A percentile compares a stretch with the other conserved stretches of the same genome.
These are phyloP conservation scores for Acanthamoeba healyi DNA, from an alignment of 208 protist species.

Conservation along the genomic window DNA sequence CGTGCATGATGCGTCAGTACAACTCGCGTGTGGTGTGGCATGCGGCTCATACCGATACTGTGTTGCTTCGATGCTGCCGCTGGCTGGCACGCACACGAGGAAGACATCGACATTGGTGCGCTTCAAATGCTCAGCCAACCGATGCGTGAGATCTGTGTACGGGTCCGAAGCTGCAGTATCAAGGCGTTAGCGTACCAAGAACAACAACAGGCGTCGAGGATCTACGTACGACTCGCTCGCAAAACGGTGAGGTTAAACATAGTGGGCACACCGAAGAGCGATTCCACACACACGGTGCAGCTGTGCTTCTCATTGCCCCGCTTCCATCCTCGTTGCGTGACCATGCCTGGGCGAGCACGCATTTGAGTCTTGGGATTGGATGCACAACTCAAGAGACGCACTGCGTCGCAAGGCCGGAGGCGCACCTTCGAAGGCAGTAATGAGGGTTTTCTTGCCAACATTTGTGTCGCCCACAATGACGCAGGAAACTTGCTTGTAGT, in stretches of 20 bases:
- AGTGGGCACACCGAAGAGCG: neutral
- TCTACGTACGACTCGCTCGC: neutral
- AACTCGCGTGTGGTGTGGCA: neutral
- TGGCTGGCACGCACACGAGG: slow-evolving; percentile 1
- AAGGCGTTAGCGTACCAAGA: no score
- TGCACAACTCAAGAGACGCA: no score
- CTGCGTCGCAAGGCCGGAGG: no score
- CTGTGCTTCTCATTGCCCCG: slow-evolving; percentile 39
- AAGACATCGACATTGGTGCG: neutral
- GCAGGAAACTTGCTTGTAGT: slow-evolving; percentile 68
- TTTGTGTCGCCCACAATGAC: neutral
- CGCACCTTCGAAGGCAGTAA: slow-evolving; percentile 50
- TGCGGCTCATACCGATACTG: neutral
- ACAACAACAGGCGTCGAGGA: neutral
- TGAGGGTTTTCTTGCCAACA: slow-evolving; percentile 42
- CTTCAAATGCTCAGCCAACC: neutral
- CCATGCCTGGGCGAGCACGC: slow-evolving; percentile 23
- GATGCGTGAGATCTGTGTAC: neutral
- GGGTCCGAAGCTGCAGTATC: neutral
- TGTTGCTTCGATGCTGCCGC: neutral
- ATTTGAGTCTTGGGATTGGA: no score
- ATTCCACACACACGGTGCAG: neutral
- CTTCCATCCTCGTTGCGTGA: slow-evolving; percentile 47
- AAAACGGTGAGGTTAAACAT: slow-evolving; percentile 70
- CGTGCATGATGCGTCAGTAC: no score